Evolutionary conservation across 306 rosid genomes (phyloP), one percentile per base, ranked within the genome.

Genomic region (Corylus heterophylla): DNA sequence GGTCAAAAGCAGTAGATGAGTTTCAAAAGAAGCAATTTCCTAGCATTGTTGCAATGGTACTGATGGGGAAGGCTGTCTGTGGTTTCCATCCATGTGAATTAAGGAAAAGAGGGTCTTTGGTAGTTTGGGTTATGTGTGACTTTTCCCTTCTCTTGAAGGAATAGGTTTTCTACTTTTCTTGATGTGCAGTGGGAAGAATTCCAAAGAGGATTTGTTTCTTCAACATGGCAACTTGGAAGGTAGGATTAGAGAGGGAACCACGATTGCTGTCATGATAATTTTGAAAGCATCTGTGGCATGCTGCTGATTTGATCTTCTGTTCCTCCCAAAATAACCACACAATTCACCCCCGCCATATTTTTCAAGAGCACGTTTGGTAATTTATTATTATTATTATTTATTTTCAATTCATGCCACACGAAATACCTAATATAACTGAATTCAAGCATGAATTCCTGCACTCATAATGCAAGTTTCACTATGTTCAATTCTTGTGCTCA

Each of bases 31-130:
- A 83, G 86, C 88, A 83, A 74, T 91, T 91, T 83, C 98, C 99
- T 54, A 93, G 97, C 84, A 45, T 91, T 74, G 99, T 87, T 84
- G 98, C 98, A 48, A 90, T 95, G 97, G 97, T 97, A 12, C 85
- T 95, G 79, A 87, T 95, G 98, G 99, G 97, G 71, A 95, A 83
- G 85, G 88, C 93, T 64, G 50, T 90, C 88, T 71, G 78, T 54
- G 84, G 83, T 79, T 71, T 86, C 82, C 83, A 62, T 76, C 84
- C 89, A 55, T 80, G 93, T 13, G 85, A 88, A 81, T 66, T 90
- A 45, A 63, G 27, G 37, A 91, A 80, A 74, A 90, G 71, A 72
- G 98, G 96, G 50, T 78, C 93, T 7, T 78, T 89, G 22, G 69
- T 89, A 9, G 90, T 90, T 78, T 35, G 70, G 31, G n/a, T 64